Conservation (phyloP, 2,329 filamentous ascomycete species). For the Mariannaea sp. region DNA sequence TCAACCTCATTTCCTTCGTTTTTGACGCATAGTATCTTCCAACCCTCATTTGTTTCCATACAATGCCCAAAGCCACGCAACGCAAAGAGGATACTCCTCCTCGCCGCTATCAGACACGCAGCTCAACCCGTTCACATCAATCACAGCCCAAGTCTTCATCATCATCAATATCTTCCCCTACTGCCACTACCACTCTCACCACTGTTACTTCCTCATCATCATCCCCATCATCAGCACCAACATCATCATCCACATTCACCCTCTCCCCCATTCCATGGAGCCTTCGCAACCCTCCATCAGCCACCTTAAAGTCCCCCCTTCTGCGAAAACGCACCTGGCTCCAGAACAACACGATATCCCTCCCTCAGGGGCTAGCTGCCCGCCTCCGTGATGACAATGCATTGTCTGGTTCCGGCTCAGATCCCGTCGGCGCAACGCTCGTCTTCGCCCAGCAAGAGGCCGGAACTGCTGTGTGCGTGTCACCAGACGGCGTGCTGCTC, state of each 20-base stretch:
- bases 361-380: conserved; percentile 16
- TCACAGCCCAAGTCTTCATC: not conserved
- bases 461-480: conserved; percentile 56
- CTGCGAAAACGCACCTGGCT: conserved; percentile 15
- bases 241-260: not conserved
- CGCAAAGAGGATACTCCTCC: conserved; percentile 9
- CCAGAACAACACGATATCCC: conserved; percentile 23
- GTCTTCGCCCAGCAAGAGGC: conserved; percentile 56
- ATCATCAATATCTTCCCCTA: not conserved
- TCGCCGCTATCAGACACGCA: conserved; percentile 13
- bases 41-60: not conserved
- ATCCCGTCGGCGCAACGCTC: conserved; percentile 40
- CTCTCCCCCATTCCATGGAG: conserved; percentile 5
- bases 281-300: conserved; percentile 4
- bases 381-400: conserved; percentile 1
- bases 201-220: not conserved
- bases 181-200: not conserved
- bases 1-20: too few relatives aligned
- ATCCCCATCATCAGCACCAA: not conserved
- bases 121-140: conserved; percentile 2
- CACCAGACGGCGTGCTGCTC: conserved; percentile 49
- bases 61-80: conserved; percentile 12
- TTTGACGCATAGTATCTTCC: too few relatives aligned
- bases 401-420: not conserved
- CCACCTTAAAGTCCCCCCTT: not conserved